Conservation (phyloP, 1,284 basidiomycete species). For the Schizophyllum commune region DNA sequence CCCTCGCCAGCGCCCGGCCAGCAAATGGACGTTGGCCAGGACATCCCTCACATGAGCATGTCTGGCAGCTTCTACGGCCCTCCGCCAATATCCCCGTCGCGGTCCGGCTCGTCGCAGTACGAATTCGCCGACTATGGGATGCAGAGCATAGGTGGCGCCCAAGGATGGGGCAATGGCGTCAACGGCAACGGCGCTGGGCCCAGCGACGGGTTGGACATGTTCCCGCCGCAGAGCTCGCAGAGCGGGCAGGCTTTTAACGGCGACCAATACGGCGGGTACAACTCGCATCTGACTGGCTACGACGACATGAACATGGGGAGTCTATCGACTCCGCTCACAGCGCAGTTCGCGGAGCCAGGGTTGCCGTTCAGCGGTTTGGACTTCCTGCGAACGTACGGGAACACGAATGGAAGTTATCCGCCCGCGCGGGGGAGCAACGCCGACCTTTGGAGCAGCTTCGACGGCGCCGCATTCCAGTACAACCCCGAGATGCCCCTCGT, state of each 20-base stretch:
- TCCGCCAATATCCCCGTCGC: constrained; percentile 38
- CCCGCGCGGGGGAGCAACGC: constrained; percentile 44
- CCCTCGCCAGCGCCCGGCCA: constrained; percentile 55
- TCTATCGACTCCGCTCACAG: neutral
- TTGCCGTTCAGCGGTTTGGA: constrained; percentile 75
- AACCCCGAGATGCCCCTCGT: constrained; percentile 71
- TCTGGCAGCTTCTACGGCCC: constrained; percentile 32
- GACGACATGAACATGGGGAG: constrained; percentile 4
- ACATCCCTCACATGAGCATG: constrained; percentile 33
- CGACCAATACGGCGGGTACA: constrained; percentile 5
- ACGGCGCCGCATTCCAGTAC: constrained; percentile 59
- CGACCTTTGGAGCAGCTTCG: constrained; percentile 65
- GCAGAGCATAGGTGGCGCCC: constrained; percentile 33
- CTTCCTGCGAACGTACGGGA: constrained; percentile 64
- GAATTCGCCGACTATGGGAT: constrained; percentile 47
- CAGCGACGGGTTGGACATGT: constrained; percentile 30
- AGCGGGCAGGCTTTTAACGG: constrained; percentile 16
- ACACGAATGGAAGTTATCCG: constrained; percentile 32
- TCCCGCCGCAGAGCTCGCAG: constrained; percentile 18
- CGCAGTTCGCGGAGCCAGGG: constrained; percentile 35
- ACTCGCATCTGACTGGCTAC: neutral
- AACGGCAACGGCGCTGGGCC: constrained; percentile 12
- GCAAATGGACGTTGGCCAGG: constrained; percentile 29
- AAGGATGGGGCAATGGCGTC: constrained; percentile 30
- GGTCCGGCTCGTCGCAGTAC: constrained; percentile 26